Conservation (phyloP, 768 basidiomycete species). For the Amanita subjunquillea region DNA sequence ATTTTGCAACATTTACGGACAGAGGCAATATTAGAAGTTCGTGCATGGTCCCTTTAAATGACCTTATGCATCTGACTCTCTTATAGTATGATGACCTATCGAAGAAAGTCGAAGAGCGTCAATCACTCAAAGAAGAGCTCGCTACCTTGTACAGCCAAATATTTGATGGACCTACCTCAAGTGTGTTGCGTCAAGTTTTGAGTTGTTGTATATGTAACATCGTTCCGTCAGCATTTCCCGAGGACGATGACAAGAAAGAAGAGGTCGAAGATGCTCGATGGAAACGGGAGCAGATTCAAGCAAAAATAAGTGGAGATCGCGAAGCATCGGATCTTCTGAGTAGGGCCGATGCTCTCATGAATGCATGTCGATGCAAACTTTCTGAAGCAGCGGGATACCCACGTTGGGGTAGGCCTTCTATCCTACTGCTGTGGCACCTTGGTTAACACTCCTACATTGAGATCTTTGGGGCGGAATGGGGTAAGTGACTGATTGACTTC, state of each 20-base stretch:
- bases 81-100: slow-evolving; percentile 22
- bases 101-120: slow-evolving; percentile 18
- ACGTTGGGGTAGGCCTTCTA: slow-evolving; percentile 22
- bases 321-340: slow-evolving; percentile 28
- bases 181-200: slow-evolving; percentile 11
- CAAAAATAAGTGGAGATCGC: slow-evolving; percentile 25
- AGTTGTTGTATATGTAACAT: background rate
- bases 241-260: slow-evolving; percentile 33
- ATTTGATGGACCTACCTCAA: slow-evolving; percentile 34
- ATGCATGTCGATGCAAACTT: slow-evolving; percentile 19
- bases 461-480: slow-evolving; percentile 33
- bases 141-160: slow-evolving; percentile 26
- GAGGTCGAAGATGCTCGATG: slow-evolving; percentile 21
- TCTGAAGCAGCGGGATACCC: slow-evolving; percentile 29
- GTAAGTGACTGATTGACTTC: slow-evolving; percentile 13
- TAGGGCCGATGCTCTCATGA: slow-evolving; percentile 25
- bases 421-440: background rate
- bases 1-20: slow-evolving; percentile 20
- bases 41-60: slow-evolving; percentile 1
- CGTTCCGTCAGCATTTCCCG: slow-evolving; percentile 25
- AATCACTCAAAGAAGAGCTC: slow-evolving; percentile 24
- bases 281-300: slow-evolving; percentile 25
- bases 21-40: slow-evolving; percentile 27
- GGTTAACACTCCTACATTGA: slow-evolving; percentile 8
- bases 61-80: background rate